Evolutionary conservation across 2,329 filamentous ascomycete species (phyloP).

Genomic region (Diaporthe sp.): DNA sequence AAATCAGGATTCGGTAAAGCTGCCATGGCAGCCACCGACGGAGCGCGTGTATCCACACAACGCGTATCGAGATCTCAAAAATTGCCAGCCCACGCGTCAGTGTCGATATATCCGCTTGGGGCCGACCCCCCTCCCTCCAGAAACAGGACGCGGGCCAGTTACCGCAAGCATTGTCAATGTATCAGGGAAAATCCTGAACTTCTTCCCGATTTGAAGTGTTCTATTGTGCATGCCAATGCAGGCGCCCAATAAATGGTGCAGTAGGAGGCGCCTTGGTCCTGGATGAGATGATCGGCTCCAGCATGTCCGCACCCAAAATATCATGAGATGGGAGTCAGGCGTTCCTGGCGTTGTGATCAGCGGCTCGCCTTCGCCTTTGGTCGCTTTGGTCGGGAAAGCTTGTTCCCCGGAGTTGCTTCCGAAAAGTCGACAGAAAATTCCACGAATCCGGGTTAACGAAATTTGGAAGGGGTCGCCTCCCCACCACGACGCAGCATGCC

Average conservation of each 20-base stretch:
- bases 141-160: background rate
- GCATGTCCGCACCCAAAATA: background rate
- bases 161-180: background rate
- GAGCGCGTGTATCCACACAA: background rate
- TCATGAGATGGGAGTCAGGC: background rate
- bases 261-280: background rate
- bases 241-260: background rate
- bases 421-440: conserved; percentile 12
- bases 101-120: too few relatives aligned
- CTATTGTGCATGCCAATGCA: background rate
- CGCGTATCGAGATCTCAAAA: background rate
- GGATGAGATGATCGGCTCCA: background rate
- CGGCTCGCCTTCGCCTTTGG: conserved; percentile 3
- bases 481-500: conserved; percentile 14
- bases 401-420: conserved; percentile 11
- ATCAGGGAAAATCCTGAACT: background rate
- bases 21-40: too few relatives aligned
- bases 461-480: conserved; percentile 31
- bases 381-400: background rate
- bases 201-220: background rate
- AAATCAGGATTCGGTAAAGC: too few relatives aligned
- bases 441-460: conserved; percentile 34
- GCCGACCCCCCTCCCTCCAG: background rate
- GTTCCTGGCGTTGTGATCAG: conserved; percentile 2
- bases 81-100: background rate